Conservation (phyloP, 2,329 filamentous ascomycete genomes). For the Ophiocordyceps sinensis region DNA sequence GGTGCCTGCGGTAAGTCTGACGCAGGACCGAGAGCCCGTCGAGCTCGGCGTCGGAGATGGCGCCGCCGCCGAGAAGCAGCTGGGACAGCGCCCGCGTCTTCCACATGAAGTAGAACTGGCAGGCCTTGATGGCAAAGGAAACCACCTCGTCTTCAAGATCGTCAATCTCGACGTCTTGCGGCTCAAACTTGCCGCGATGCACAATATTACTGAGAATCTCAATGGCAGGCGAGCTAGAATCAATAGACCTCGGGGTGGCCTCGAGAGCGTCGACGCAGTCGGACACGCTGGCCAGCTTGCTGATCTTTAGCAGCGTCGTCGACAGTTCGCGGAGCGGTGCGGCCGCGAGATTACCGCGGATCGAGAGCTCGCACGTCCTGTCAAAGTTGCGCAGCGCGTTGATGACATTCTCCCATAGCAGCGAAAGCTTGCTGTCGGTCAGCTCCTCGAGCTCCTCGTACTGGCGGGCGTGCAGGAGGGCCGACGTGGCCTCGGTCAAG, state of each 20-base stretch:
- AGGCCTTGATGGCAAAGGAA: constrained; percentile 57
- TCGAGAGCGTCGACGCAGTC: constrained; percentile 69
- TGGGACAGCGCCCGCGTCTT: constrained; percentile 51
- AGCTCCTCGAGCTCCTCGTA: constrained; percentile 83
- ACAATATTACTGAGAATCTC: constrained; percentile 60
- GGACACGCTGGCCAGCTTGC: constrained; percentile 65
- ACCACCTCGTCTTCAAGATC: constrained; percentile 69
- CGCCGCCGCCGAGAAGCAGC: constrained; percentile 38
- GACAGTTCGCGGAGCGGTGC: constrained; percentile 55
- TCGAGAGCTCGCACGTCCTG: constrained; percentile 55
- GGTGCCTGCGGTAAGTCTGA: constrained; percentile 42
- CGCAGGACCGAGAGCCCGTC: constrained; percentile 43
- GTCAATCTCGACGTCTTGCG: constrained; percentile 55
- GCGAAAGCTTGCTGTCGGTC: constrained; percentile 63
- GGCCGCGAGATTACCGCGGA: constrained; percentile 52
- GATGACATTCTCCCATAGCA: constrained; percentile 74
- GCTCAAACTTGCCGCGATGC: constrained; percentile 56
- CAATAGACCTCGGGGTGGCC: constrained; percentile 31
- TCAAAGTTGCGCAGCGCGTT: constrained; percentile 59
- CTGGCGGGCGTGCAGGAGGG: constrained; percentile 70
- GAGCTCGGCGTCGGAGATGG: constrained; percentile 41
- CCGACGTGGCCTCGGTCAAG: constrained; percentile 66
- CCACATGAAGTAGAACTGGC: constrained; percentile 94
- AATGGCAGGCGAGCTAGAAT: constrained; percentile 39
- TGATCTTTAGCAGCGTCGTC: constrained; percentile 63